Percentiles rank a stretch among this genome's conserved stretches.
phyloP scores from a whole-genome alignment of 1,139 yeast species.

The Zygoascus meyerae region DNA sequence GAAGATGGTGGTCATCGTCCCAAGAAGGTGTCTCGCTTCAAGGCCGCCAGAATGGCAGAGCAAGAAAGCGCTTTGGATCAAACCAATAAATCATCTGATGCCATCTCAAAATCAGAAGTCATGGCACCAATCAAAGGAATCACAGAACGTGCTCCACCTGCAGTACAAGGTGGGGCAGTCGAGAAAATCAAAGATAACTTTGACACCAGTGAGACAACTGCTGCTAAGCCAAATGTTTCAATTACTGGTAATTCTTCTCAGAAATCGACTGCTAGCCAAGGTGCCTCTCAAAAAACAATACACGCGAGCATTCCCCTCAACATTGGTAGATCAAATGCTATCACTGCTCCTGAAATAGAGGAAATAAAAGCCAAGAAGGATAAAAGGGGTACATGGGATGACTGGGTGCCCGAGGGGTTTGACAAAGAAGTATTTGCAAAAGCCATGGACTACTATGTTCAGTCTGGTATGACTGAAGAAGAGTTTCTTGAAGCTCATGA shows the following conservation, averaged over 20 bases:
- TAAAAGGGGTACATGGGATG: neutral
- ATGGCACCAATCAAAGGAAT: neutral
- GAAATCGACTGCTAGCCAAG: too few relatives aligned
- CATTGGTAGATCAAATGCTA: constrained; percentile 1
- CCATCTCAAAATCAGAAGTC: neutral
- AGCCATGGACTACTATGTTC: constrained; percentile 27
- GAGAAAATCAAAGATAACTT: neutral
- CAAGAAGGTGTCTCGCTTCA: constrained; percentile 54
- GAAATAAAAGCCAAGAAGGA: neutral
- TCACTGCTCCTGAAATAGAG: constrained; percentile 1
- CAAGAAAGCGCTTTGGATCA: too few relatives aligned
- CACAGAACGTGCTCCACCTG: too few relatives aligned
- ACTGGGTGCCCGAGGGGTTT: constrained; percentile 8
- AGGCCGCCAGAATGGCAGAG: constrained; percentile 40
- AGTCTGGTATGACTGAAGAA: constrained; percentile 33
- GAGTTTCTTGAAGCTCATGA: constrained; percentile 29
- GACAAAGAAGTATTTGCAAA: constrained; percentile 21
- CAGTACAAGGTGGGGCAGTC: too few relatives aligned
- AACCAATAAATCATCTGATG: too few relatives aligned
- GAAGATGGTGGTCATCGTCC: neutral
- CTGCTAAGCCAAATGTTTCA: neutral
- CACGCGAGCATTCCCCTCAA: constrained; percentile 2
- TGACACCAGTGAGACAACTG: too few relatives aligned
- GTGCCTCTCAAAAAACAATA: too few relatives aligned
- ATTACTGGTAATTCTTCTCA: neutral